Evolutionary conservation across 2,329 filamentous ascomycete genomes (phyloP), one percentile per base, ranked within the genome.

Genomic region (Tolypocladium inflatum): DNA sequence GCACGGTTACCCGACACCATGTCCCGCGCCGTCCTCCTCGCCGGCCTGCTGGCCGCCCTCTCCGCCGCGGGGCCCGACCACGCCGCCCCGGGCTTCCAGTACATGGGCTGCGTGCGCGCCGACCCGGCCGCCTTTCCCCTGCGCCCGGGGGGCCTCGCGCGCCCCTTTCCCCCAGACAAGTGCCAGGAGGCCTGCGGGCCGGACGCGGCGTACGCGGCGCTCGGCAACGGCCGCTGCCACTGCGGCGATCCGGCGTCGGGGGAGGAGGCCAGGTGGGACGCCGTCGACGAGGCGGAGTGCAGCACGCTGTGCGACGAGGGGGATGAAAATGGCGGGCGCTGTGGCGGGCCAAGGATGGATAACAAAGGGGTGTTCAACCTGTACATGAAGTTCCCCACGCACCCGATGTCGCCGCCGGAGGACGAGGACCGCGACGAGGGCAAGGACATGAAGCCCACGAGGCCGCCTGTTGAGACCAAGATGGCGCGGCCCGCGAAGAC

Each of bases 41-140:
- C 59, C 43, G 57, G 59, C 61, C 58, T 72, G n/a, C 41, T 72
- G 54, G 66, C 64, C 37, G 57, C 61, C 57, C 51, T 61, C 42
- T 61, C 62, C 55, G 50, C 62, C 17, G 65, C 67, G n/a, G 62
- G 65, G 42, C 48, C 61, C 13, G 57, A 60, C 13, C 57, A 60
- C 43, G 58, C 65, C 52, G 30, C 59, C 55, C 10, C 57, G 23
- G 58, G 60, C 15, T 67, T 63, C 58, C 55, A 65, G 50, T 70
- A 68, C 58, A 55, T 69, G 57, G 70, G 68, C 58, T 72, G 70
- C 63, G 63, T 67, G 53, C 48, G 64, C 37, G 61, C 61, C 55
- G 45, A 60, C 4, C 57, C 60, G 5, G 35, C 58, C 13, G 39
- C 54, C 15, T 70, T 70, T 48, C 55, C 63, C 30, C 37, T 59